Evolutionary conservation across 139 green algal species (phyloP).

Genomic region (Parachlorella kessleri): DNA sequence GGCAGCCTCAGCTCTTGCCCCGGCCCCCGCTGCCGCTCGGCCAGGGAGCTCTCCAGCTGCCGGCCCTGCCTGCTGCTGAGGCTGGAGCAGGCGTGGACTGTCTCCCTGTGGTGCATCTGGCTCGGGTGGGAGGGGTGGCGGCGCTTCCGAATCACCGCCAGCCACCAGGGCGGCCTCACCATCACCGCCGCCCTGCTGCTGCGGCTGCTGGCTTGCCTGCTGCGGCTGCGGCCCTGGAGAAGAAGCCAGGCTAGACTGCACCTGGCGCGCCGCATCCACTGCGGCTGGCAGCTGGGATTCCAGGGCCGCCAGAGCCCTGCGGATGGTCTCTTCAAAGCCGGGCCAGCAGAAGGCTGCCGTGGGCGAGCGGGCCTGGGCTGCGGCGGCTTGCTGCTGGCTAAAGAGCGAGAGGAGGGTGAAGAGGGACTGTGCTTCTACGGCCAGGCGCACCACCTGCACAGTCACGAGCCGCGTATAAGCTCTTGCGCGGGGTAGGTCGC

Average conservation of each 20-base stretch:
- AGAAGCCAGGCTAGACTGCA: background rate
- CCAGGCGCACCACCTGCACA: constrained; percentile 16
- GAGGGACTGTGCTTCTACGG: constrained; percentile 14
- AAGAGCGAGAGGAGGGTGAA: constrained; percentile 24
- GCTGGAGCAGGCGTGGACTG: background rate
- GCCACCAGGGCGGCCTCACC: background rate
- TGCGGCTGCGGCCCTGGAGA: background rate
- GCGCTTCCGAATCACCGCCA: background rate
- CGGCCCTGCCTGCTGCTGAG: background rate
- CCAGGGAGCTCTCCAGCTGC: too few species aligned
- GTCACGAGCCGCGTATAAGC: too few species aligned
- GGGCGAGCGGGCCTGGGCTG: constrained; percentile 9
- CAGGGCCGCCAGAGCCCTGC: background rate
- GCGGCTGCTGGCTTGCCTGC: background rate
- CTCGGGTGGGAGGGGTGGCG: background rate
- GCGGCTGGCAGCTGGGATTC: constrained; percentile 21
- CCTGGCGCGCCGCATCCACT: background rate
- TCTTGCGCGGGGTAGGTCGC: too few species aligned
- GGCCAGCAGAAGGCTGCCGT: constrained; percentile 31
- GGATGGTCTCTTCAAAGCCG: constrained; percentile 30
- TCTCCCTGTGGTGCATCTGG: too few species aligned
- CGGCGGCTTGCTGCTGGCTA: constrained; percentile 32
- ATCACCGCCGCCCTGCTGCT: background rate
- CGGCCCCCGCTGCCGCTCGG: background rate
- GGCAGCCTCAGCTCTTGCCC: background rate